Evolutionary conservation across 257 asterid genomes (phyloP).

Genomic region (Fraxinus americana): DNA sequence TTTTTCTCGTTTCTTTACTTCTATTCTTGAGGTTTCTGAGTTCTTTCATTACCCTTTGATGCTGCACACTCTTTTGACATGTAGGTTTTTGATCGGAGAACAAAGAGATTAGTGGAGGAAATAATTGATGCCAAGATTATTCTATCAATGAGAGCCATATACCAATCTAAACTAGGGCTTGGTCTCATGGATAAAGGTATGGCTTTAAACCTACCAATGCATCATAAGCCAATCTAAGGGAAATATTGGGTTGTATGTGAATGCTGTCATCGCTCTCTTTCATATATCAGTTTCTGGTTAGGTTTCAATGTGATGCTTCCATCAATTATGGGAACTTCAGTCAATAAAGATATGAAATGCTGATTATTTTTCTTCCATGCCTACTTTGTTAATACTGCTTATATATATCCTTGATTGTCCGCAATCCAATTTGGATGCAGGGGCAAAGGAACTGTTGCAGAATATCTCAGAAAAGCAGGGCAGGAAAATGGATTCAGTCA

Average conservation of each 20-base stretch:
- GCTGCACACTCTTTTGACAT: constrained; percentile 21
- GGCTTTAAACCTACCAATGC: constrained; percentile 23
- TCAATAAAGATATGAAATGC: constrained; percentile 2
- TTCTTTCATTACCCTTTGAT: constrained; percentile 11
- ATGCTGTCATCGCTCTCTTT: constrained; percentile 11
- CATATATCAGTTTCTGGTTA: constrained; percentile 9
- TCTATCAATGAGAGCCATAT: constrained; percentile 93
- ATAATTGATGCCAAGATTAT: constrained; percentile 88
- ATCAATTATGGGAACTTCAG: constrained; percentile 8
- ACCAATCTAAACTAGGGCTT: constrained; percentile 89
- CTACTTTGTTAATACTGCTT: constrained; percentile 3
- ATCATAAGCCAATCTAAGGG: constrained; percentile 16
- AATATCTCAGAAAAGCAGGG: constrained; percentile 97
- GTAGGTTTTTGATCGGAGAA: constrained; percentile 91
- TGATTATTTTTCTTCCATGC: constrained; percentile 11
- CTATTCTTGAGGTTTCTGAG: background rate
- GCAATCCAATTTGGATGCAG: constrained; percentile 50
- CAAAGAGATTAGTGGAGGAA: constrained; percentile 93
- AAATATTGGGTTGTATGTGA: constrained; percentile 8
- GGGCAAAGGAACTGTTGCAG: constrained; percentile 90
- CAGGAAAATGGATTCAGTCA: constrained; percentile 82
- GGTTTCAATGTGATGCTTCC: constrained; percentile 17
- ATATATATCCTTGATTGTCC: constrained; percentile 12
- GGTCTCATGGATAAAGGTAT: constrained; percentile 95
- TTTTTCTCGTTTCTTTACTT: constrained; percentile 6